Base-by-base conservation (phyloP, 2,329 filamentous ascomycete genomes). In the Fusarium ambrosium region DNA sequence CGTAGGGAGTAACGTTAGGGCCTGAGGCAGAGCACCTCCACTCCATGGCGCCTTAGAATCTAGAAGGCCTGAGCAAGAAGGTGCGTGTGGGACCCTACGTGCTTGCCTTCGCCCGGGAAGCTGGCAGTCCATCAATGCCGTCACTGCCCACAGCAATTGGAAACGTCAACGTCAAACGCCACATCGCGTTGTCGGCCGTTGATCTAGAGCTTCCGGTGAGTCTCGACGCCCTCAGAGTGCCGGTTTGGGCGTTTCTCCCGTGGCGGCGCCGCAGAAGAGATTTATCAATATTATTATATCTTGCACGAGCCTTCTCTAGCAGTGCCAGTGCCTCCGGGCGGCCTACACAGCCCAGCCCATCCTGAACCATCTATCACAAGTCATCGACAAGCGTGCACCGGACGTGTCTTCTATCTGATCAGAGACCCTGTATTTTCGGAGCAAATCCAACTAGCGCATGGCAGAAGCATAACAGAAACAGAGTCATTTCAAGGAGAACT, bases 81-180 rank as follows among this genome's bases (percentile, higher is more conserved):
- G 41, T 24, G 22, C 56, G 45, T 36, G 41, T 48, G 62, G 68
- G 68, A 61, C 68, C 71, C 71, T 71, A 48, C 55, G 51, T 66
- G 34, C 34, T 14, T 34, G 34, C 45, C 22, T 55, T 27, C 27
- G 51, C 51, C 51, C 51, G 32, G 51, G 51, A 29, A 27, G 22
- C 66, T 58, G 59, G 66, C 66, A 41, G 61, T 45, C 24, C 24
- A 37, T 36, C 39, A 14, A 56, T 67, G 62, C 48, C 62, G 61
- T 69, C 34, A 61, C 53, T 51, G 24, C 24, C 24, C 48, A 64
- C 48, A 39, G 55, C 34, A 61, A 20, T 34, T 55, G 51, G 27
- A 68, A 75, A 64, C 36, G 32, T 58, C 61, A 69, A 70, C 41
- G 58, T 62, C 62, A 74, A 64, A 69, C 72, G 69, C 72, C 69